Conservation (phyloP, 2,329 filamentous ascomycete genomes). For the Knufia petricola region DNA sequence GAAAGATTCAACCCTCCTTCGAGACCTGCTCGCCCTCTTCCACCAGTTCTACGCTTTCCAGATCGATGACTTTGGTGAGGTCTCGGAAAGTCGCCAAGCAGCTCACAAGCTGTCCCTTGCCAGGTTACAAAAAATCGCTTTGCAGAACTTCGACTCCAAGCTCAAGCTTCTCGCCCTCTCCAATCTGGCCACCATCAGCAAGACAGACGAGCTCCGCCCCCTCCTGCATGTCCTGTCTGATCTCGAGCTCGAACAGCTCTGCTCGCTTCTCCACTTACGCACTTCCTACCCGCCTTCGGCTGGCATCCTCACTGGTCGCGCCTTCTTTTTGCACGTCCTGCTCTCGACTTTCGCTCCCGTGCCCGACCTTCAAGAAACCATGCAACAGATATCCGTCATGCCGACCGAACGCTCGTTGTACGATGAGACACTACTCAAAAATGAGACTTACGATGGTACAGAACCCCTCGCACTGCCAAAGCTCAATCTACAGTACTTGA, state of each 20-base stretch:
- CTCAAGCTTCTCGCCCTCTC: conserved; percentile 83
- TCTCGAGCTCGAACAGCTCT: conserved; percentile 61
- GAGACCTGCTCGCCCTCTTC: conserved; percentile 71
- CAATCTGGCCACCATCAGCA: conserved; percentile 81
- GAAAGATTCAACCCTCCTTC: conserved; percentile 64
- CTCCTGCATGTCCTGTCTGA: conserved; percentile 67
- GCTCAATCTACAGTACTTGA: conserved; percentile 89
- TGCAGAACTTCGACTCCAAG: conserved; percentile 81
- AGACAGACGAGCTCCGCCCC: conserved; percentile 64
- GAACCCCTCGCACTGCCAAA: conserved; percentile 85
- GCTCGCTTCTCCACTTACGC: conserved; percentile 63
- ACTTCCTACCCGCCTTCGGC: conserved; percentile 69
- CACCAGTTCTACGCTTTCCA: conserved; percentile 81
- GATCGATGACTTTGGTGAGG: conserved; percentile 77
- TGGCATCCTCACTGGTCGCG: conserved; percentile 51
- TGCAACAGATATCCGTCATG: conserved; percentile 61
- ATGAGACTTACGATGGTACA: conserved; percentile 79
- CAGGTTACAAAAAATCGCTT: conserved; percentile 65
- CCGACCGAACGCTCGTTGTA: conserved; percentile 77
- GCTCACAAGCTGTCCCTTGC: conserved; percentile 67
- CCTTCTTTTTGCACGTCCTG: conserved; percentile 53
- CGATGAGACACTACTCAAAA: conserved; percentile 65
- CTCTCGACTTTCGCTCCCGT: conserved; percentile 65
- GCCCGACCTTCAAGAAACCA: conserved; percentile 71
- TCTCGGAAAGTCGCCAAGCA: conserved; percentile 61